Evolutionary conservation across 192 early-diverging fungal species (phyloP), one percentile per base, ranked within the genome.

Genomic region (Coemansia sp.): DNA sequence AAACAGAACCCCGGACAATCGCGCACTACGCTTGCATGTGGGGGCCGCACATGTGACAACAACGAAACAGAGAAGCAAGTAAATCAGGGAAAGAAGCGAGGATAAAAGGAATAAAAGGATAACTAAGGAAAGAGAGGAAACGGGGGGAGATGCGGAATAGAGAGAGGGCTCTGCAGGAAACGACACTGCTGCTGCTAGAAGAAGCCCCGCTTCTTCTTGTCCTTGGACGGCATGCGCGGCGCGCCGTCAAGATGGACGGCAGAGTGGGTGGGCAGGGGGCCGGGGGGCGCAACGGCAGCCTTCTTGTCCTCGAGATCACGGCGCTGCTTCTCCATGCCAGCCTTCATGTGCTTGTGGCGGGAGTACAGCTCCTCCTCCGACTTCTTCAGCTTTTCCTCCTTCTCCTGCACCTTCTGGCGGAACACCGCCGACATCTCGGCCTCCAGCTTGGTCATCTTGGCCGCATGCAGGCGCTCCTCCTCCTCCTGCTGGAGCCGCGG

Each of bases 401-500:
- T 97, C 84, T 99, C 97, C 67, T 94, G 93, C 21, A 99, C 97
- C 87, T 99, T 97, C 69, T 94, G 92, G 73, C 94, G 90, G 87
- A 99, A 99, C 57, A 99, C 97, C 18, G 90, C 86, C 77, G 94
- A 94, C 97, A 99, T 99, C 80, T 99, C 97, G 43, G 91, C 87
- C 77, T 99, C 95, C 93, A 99, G 95, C 87, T 96, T 96, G 60
- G 88, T 85, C 84, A 99, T 86, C 86, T 97, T 97, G 68, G 89
- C 89, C 66, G 95, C 90, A 64, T 99, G 97, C 61, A 92, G 83
- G 22, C 87, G 73, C 61, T 90, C 89, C 85, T 99, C 95, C 83
- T 96, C 94, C 69, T 97, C 95, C 66, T 92, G 86, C 85, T 95
- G 88, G 61, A 69, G 63, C 21, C 80, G 79, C 61, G 89, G 90